Evolutionary conservation across 2,329 filamentous ascomycete species (phyloP), one percentile per base, ranked within the genome.

Genomic region (Atkinsonella hypoxylon): DNA sequence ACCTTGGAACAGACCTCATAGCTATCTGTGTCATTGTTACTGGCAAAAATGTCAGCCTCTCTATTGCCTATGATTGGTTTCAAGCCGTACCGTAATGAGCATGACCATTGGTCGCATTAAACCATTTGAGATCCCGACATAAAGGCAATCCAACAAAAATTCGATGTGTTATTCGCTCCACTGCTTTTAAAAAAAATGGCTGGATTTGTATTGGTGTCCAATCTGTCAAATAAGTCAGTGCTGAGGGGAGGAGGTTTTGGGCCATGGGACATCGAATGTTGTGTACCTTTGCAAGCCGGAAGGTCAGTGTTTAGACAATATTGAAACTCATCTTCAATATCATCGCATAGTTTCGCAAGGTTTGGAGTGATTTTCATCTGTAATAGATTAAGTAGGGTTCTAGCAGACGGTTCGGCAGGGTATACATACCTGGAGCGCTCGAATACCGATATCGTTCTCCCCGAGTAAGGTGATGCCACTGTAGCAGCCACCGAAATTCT

Each of bases 401-500:
- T 13, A 39, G n/a, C 36, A 39, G 36, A 39, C 36, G 31, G 12
- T 39, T 39, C n/a, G 4, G 36, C 10, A 39, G 36, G 36, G 10
- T 15, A 30, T 31, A 12, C 43, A 15, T 26, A 54, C 53, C 40
- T 53, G 51, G 43, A 54, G n/a, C 15, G 53, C 53, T 2, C 48
- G 48, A 15, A 51, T 52, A 26, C 53, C 53, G 18, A 54, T 22
- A 4, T 53, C 53, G 26, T 51, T 51, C 40, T 54, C 42, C 2
- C 2, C 45, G 7, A 54, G 48, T 17, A 48, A 30, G 12, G 13
- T 26, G 17, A 54, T 51, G 5, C 53, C 53, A 20, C 53, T 54
- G 38, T 54, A 54, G 12, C 18, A 15, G 13, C 51, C 51, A 31
- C 53, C 53, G 9, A 54, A 54, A n/a, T 54, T 54, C 53, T 54